Conservation (phyloP, 179 eudicot genomes). For the Gypsophila paniculata region DNA sequence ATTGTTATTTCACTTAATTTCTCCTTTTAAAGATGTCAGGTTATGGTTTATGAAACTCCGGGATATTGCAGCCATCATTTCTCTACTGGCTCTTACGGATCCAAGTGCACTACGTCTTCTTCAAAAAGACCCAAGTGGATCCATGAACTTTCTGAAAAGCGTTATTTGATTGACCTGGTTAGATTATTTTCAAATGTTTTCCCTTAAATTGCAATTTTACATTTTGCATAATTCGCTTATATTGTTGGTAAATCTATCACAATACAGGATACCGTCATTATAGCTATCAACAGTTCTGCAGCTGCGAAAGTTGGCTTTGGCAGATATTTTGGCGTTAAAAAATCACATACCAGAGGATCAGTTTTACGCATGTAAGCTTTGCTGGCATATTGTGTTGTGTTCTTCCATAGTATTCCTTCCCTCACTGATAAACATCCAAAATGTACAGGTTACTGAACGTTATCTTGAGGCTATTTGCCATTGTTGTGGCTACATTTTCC, state of each 20-base stretch:
- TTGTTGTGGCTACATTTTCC: constrained; percentile 57
- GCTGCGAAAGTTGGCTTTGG: constrained; percentile 53
- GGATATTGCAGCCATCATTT: constrained; percentile 76
- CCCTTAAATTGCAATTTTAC: background rate
- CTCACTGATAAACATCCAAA: constrained; percentile 22
- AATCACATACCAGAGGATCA: constrained; percentile 23
- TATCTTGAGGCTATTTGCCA: constrained; percentile 50
- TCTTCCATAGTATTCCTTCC: background rate
- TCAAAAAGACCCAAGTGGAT: constrained; percentile 69
- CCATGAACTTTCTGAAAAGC: constrained; percentile 53
- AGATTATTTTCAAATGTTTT: constrained; percentile 20
- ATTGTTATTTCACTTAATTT: constrained; percentile 23
- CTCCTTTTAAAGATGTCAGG: constrained; percentile 44
- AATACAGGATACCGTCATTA: constrained; percentile 58
- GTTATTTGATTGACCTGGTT: constrained; percentile 62
- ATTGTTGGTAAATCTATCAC: constrained; percentile 10
- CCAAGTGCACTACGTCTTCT: constrained; percentile 32
- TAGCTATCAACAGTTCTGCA: constrained; percentile 68
- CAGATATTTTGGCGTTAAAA: constrained; percentile 29
- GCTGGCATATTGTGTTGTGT: constrained; percentile 21
- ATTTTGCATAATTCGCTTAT: background rate
- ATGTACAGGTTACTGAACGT: constrained; percentile 48
- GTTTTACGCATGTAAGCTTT: constrained; percentile 46
- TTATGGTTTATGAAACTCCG: constrained; percentile 72
- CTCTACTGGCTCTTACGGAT: constrained; percentile 36